These are phyloP conservation scores for Prototheca stagnorum DNA, from an alignment of 163 green algal genomes.

Conservation along the genomic window DNA sequence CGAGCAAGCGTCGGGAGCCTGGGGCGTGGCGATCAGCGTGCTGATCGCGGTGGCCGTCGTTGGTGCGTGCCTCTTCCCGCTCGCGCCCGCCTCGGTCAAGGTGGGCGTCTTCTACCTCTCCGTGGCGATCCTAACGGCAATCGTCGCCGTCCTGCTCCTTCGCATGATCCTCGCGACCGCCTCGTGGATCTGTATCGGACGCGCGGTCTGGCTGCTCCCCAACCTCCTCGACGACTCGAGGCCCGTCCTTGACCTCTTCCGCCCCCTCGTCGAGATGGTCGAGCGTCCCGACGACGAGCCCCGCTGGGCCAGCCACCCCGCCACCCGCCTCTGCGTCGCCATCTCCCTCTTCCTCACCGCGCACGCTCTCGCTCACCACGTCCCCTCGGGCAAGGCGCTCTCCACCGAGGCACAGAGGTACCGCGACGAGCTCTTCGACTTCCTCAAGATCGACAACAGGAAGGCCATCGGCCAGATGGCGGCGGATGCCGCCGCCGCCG, in stretches of 20 bases:
- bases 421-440: constrained; percentile 23
- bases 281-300: constrained; percentile 1
- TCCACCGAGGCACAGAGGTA: constrained; percentile 10
- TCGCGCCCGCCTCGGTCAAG: constrained; percentile 38
- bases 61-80: constrained; percentile 47
- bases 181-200: constrained; percentile 51
- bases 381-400: constrained; percentile 18
- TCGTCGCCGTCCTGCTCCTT: constrained; percentile 43
- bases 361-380: constrained; percentile 30
- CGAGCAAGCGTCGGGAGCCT: constrained; percentile 48
- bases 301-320: constrained; percentile 13
- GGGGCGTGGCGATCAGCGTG: constrained; percentile 32
- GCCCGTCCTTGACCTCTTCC: constrained; percentile 32
- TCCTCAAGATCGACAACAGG: constrained; percentile 13
- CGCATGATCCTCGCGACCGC: constrained; percentile 42
- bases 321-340: constrained; percentile 5
- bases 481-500: too few species aligned
- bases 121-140: constrained; percentile 37
- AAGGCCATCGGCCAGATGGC: not conserved
- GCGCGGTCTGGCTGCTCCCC: constrained; percentile 71
- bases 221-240: constrained; percentile 67
- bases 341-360: constrained; percentile 3
- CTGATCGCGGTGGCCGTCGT: constrained; percentile 35
- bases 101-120: constrained; percentile 56
- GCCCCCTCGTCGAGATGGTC: constrained; percentile 20